A percentile compares a stretch with the other conserved stretches of the same genome.
Evolutionary conservation across 2,329 filamentous ascomycete genomes (phyloP).

Genomic region (Aspergillus niger): DNA sequence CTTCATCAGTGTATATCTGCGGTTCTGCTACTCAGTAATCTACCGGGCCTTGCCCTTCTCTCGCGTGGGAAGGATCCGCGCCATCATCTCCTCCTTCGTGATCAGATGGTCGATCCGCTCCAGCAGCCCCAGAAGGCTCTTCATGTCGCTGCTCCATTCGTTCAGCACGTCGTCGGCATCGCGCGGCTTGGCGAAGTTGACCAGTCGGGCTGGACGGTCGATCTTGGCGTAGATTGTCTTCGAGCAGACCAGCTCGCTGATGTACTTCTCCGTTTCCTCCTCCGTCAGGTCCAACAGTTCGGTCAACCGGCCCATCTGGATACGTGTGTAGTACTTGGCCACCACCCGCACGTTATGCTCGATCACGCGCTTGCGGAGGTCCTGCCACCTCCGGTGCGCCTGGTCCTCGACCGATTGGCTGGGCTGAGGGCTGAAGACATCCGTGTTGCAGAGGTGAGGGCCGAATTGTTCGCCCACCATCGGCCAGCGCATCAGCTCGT

Average conservation of each 20-base stretch:
- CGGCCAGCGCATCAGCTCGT: conserved; percentile 98
- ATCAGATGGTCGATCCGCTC: conserved; percentile 97
- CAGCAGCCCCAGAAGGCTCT: conserved; percentile 79
- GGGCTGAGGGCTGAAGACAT: conserved; percentile 75
- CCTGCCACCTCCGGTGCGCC: conserved; percentile 84
- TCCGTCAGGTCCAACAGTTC: conserved; percentile 88
- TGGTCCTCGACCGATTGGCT: conserved; percentile 72
- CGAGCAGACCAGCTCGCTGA: conserved; percentile 91
- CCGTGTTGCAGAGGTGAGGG: conserved; percentile 80
- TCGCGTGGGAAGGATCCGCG: conserved; percentile 74
- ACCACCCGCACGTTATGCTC: conserved; percentile 98
- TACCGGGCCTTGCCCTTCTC: conserved; percentile 44
- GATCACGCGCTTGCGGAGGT: conserved; percentile 95
- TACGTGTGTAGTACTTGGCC: conserved; percentile 98
- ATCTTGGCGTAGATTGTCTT: conserved; percentile 99
- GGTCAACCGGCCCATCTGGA: conserved; percentile 87
- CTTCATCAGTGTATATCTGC: conserved; percentile 24
- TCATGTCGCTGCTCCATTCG: conserved; percentile 99
- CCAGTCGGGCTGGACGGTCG: conserved; percentile 85
- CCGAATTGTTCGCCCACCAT: conserved; percentile 87
- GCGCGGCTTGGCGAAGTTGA: conserved; percentile 91
- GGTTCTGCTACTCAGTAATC: conserved; percentile 7
- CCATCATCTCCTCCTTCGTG: conserved; percentile 99
- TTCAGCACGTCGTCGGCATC: conserved; percentile 96
- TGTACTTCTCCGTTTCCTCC: conserved; percentile 98